phyloP scores from a whole-genome alignment of 2,329 filamentous ascomycete species.

The Phaeophleospora eucalypticola region DNA sequence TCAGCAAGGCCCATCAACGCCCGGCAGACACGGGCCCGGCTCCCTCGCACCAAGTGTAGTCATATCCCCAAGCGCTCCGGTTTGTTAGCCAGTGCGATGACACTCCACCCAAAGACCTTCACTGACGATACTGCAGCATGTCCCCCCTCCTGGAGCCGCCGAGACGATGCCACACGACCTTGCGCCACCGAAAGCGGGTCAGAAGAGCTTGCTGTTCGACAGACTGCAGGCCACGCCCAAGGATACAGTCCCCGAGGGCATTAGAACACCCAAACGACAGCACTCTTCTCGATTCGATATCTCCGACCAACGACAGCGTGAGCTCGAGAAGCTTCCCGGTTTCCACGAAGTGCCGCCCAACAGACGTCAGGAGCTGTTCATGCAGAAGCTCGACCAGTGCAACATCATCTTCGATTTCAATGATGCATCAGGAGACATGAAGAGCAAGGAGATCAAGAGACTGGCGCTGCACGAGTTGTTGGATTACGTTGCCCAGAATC shows the following conservation, averaged over 20 bases:
- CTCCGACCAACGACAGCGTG: slow-evolving; percentile 80
- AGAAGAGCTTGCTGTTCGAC: slow-evolving; percentile 85
- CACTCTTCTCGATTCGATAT: slow-evolving; percentile 98
- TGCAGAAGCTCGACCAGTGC: slow-evolving; percentile 99
- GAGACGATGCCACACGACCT: slow-evolving; percentile 99
- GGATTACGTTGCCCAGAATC: slow-evolving; percentile 97
- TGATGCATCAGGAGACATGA: slow-evolving; percentile 96
- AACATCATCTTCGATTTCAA: slow-evolving; percentile 99
- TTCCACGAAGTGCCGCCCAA: slow-evolving; percentile 98
- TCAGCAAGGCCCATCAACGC: slow-evolving; percentile 25
- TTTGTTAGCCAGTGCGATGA: slow-evolving; percentile 47
- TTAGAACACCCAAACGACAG: slow-evolving; percentile 91
- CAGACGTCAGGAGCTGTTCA: slow-evolving; percentile 91
- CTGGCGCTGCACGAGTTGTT: slow-evolving; percentile 91
- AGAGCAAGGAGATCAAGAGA: slow-evolving; percentile 98
- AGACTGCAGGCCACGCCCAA: slow-evolving; percentile 90
- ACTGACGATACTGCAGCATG: slow-evolving; percentile 56
- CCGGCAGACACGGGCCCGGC: slow-evolving; percentile 25
- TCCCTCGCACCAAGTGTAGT: slow-evolving; percentile 68
- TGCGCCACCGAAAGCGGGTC: slow-evolving; percentile 83
- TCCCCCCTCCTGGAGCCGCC: slow-evolving; percentile 84
- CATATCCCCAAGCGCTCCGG: slow-evolving; percentile 89
- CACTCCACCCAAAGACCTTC: background rate
- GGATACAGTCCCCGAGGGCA: slow-evolving; percentile 82
- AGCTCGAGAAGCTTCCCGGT: slow-evolving; percentile 93